phyloP scores from a whole-genome alignment of 2,329 filamentous ascomycete genomes.

The Beauveria sp. region DNA sequence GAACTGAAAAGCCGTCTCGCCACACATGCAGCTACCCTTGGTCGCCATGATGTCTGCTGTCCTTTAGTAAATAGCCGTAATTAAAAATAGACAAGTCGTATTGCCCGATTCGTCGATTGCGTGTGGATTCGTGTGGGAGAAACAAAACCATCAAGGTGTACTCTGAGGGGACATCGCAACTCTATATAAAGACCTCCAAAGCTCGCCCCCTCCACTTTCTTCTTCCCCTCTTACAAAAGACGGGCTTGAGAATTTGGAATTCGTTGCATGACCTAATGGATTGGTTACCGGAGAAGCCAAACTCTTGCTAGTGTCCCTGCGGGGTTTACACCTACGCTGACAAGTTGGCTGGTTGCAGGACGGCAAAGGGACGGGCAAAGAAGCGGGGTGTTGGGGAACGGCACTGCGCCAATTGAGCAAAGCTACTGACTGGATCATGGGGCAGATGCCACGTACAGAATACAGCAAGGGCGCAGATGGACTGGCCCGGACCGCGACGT shows the following conservation, averaged over 20 bases:
- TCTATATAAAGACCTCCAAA: background rate
- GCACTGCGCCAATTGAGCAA: background rate
- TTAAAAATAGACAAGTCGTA: background rate
- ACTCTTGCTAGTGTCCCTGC: background rate
- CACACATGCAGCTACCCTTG: constrained; percentile 30
- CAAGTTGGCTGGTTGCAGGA: too few relatives aligned
- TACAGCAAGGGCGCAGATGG: background rate
- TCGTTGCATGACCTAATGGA: background rate
- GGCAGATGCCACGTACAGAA: too few relatives aligned
- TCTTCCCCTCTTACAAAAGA: background rate
- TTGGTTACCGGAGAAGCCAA: background rate
- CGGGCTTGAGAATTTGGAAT: background rate
- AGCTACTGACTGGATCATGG: too few relatives aligned
- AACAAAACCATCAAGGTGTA: constrained; percentile 4
- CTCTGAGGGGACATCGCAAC: background rate
- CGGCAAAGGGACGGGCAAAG: background rate
- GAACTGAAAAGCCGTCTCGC: constrained; percentile 26
- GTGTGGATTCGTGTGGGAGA: background rate
- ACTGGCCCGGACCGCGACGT: too few relatives aligned
- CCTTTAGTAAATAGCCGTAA: background rate
- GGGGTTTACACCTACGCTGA: background rate
- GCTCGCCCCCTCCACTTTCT: background rate
- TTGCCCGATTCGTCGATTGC: background rate
- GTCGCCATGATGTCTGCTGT: constrained; percentile 12
- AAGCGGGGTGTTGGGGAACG: background rate